These are phyloP conservation scores for Durotheca rogersii DNA, from an alignment of 495 filamentous ascomycete species.

Conservation along the genomic window DNA sequence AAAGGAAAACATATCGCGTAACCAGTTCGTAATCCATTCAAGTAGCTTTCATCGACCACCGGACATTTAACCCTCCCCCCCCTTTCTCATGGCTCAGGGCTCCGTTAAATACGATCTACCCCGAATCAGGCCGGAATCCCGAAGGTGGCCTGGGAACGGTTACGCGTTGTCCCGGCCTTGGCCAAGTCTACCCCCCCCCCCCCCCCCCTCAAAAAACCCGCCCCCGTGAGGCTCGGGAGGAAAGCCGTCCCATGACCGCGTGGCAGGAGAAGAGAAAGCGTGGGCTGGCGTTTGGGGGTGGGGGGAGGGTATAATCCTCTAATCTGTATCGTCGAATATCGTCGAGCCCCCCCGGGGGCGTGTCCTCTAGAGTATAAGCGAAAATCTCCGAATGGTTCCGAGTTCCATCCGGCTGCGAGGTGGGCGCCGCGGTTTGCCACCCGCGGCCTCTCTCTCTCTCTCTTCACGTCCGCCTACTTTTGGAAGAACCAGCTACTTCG, in stretches of 20 bases:
- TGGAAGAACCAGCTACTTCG: slow-evolving; percentile 61
- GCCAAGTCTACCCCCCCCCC: slow-evolving; percentile 4
- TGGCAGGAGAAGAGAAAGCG: slow-evolving; percentile 10
- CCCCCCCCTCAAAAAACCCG: slow-evolving; percentile 4
- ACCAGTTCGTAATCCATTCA: slow-evolving; percentile 28
- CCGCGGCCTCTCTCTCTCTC: too few relatives aligned
- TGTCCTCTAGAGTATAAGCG: slow-evolving; percentile 17
- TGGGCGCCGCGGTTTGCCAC: slow-evolving; percentile 1
- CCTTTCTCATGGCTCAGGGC: slow-evolving; percentile 1
- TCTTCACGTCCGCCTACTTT: slow-evolving; percentile 34
- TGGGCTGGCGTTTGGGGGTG: slow-evolving; percentile 11
- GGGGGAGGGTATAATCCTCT: slow-evolving; percentile 32
- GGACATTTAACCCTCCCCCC: slow-evolving; percentile 4
- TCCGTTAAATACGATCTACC: slow-evolving; percentile 1
- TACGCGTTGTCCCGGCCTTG: background rate
- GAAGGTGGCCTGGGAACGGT: background rate
- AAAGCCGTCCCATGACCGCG: slow-evolving; percentile 9
- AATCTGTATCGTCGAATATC: slow-evolving; percentile 24
- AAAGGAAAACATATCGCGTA: slow-evolving; percentile 20
- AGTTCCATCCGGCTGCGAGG: slow-evolving; percentile 12
- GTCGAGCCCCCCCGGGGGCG: slow-evolving; percentile 15
- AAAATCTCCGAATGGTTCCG: slow-evolving; percentile 21
- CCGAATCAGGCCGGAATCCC: background rate
- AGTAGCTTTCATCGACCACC: slow-evolving; percentile 15
- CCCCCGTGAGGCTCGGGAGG: slow-evolving; percentile 2